These are phyloP conservation scores for Agaricales sp. DNA, from an alignment of 1,284 basidiomycete genomes.

Conservation along the genomic window DNA sequence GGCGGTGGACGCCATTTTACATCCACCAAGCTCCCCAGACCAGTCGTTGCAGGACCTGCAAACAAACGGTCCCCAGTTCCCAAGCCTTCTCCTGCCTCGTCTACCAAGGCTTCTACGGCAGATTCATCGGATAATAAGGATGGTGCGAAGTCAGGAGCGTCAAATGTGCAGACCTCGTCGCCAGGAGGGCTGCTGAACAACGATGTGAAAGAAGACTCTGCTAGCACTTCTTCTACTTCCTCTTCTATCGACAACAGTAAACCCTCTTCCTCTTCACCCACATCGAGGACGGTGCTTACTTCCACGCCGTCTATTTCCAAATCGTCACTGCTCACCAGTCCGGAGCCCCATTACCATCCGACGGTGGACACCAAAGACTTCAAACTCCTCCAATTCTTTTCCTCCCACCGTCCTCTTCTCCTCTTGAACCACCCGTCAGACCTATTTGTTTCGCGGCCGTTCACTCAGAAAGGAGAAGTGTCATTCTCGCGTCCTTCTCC, in stretches of 20 bases:
- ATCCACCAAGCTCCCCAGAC: conserved; percentile 54
- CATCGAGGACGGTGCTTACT: conserved; percentile 2
- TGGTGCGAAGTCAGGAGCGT: conserved; percentile 5
- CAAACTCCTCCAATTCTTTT: conserved; percentile 72
- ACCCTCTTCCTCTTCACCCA: neutral
- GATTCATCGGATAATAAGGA: conserved; percentile 11
- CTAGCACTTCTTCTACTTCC: neutral
- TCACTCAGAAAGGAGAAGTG: conserved; percentile 17
- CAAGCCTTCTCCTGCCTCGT: conserved; percentile 5
- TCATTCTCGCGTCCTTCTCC: conserved; percentile 6
- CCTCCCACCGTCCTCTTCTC: conserved; percentile 63
- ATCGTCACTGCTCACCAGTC: conserved; percentile 5
- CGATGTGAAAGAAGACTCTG: neutral
- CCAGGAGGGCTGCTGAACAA: neutral
- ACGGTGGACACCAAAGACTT: conserved; percentile 52
- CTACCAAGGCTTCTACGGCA: conserved; percentile 11
- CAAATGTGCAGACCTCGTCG: neutral
- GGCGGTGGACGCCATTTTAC: conserved; percentile 69
- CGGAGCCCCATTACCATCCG: conserved; percentile 32
- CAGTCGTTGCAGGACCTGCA: conserved; percentile 26
- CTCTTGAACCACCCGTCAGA: conserved; percentile 47
- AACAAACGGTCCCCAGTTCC: conserved; percentile 16
- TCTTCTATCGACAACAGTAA: neutral
- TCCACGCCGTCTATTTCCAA: neutral
- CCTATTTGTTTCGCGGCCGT: conserved; percentile 42